Evolutionary conservation across 306 rosid species (phyloP), one percentile per base, ranked within the genome.

Genomic region (Trifolium repens): DNA sequence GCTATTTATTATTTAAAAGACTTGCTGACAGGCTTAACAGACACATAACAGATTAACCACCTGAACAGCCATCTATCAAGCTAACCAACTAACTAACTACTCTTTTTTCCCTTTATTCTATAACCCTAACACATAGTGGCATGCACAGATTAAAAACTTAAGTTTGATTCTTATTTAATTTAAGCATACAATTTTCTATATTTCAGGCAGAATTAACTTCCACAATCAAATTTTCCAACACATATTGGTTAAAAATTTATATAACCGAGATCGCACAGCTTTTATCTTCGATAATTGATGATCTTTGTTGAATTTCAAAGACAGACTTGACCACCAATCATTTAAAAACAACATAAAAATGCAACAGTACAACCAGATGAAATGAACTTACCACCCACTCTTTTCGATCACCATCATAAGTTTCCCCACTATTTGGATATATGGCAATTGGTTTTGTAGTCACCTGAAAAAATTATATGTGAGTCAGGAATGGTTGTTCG

Each of bases 401-500:
- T 70, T 84, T 87, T 34, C 2, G 42, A 19, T 74, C 67, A 35
- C 71, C 85, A 63, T 84, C 87, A n/a, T 84, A 87, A n/a, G 76
- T 79, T 82, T 87, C 91, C 58, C 91, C 91, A 47, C 91, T 87
- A 78, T 87, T 87, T 54, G 91, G 91, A 82, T 87, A 87, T 62
- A 84, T 71, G 54, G 82, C 26, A 74, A 87, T 72, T 35, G 91
- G 91, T 67, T 87, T 87, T 42, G 87, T 76, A 70, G 87, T 66
- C 81, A 72, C 88, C 88, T 87, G 69, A 77, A 71, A 78, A 80
- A 73, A 73, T 64, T n/a, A 72, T 9, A 66, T 3, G 68, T 42
- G 16, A 82, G 71, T 62, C 46, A 47, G 63, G 52, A 57, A 26
- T 64, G 40, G 39, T 60, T 57, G 70, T 13, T 75, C 43, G 16